Percentiles rank a stretch among this genome's conserved stretches.
Evolutionary conservation across 345 rosid species (phyloP).

Genomic region (Brassica carinata): DNA sequence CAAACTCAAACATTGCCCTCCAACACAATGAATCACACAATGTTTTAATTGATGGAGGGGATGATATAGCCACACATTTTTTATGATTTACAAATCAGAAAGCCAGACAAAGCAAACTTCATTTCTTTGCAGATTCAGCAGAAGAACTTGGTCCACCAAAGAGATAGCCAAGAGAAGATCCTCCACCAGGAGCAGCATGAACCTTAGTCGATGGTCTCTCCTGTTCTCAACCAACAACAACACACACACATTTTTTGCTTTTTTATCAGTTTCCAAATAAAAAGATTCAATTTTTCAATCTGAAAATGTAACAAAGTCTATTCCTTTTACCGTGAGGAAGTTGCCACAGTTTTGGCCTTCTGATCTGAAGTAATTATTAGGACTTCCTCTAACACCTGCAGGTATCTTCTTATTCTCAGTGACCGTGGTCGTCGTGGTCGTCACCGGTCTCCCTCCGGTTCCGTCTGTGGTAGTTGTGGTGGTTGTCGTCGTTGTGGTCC

Average conservation of each 20-base stretch:
- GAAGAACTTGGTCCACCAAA: constrained; percentile 44
- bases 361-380: constrained; percentile 74
- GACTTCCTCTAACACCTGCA: constrained; percentile 69
- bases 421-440: constrained; percentile 45
- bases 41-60: neutral
- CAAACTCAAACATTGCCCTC: constrained; percentile 10
- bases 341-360: constrained; percentile 88
- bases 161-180: constrained; percentile 58
- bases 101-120: neutral
- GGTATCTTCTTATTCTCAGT: constrained; percentile 56
- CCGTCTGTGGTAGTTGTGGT: constrained; percentile 44
- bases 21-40: constrained; percentile 6
- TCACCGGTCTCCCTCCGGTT: constrained; percentile 39
- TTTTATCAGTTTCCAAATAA: neutral
- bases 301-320: neutral
- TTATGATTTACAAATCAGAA: constrained; percentile 19
- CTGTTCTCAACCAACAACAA: constrained; percentile 24
- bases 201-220: constrained; percentile 63
- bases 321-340: constrained; percentile 63
- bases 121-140: constrained; percentile 27
- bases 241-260: neutral
- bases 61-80: constrained; percentile 12
- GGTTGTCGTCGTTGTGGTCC: constrained; percentile 41
- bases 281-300: neutral
- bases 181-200: constrained; percentile 62